A percentile compares a stretch with the other conserved stretches of the same genome.
Conservation (phyloP, 208 protist genomes). For the Naegleria lovaniensis region DNA sequence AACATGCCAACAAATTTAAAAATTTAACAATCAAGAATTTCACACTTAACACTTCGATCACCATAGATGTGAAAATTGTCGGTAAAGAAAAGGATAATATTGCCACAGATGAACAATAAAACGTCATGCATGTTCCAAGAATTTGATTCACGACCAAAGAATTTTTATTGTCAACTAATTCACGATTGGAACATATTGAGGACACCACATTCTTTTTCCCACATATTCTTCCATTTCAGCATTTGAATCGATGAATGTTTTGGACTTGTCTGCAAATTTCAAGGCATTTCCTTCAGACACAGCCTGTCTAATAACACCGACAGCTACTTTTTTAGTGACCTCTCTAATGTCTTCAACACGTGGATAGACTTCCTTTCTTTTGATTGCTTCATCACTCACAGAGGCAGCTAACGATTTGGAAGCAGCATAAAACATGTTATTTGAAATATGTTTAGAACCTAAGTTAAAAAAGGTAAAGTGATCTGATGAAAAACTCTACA, state of each 20-base stretch:
- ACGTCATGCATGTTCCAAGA: too few species aligned
- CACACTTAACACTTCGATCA: not conserved
- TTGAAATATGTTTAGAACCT: not conserved
- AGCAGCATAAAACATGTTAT: conserved; percentile 13
- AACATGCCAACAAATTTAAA: not conserved
- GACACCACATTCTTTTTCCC: not conserved
- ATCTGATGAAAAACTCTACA: too few species aligned
- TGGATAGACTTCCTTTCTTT: not conserved
- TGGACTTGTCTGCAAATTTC: not conserved
- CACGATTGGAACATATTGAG: not conserved
- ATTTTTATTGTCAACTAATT: too few species aligned
- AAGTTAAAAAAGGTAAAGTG: too few species aligned
- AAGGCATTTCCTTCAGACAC: not conserved
- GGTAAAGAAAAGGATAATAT: not conserved
- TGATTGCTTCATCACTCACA: not conserved
- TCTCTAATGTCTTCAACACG: not conserved
- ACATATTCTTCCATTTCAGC: not conserved
- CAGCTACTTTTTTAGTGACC: not conserved
- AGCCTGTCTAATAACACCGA: not conserved
- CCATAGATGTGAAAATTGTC: not conserved
- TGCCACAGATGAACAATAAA: too few species aligned
- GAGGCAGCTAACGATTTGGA: not conserved
- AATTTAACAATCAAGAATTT: not conserved
- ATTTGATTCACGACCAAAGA: too few species aligned
- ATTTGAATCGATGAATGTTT: not conserved